A percentile compares a stretch with the other conserved stretches of the same genome.
phyloP scores from a whole-genome alignment of 371 early-diverging fungal genomes.

The Haplosporangium sp. region DNA sequence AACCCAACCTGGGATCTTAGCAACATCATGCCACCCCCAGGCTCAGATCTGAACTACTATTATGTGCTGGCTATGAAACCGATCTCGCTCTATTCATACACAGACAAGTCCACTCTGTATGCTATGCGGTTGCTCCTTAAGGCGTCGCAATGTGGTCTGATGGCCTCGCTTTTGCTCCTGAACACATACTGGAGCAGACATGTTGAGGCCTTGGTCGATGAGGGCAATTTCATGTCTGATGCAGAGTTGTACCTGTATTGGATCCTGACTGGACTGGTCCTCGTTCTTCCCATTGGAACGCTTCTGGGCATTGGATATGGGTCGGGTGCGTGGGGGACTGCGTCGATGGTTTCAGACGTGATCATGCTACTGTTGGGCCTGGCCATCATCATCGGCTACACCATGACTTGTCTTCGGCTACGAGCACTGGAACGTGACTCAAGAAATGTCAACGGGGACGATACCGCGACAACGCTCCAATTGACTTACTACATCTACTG shows the following conservation, averaged over 20 bases:
- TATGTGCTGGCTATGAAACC: constrained; percentile 39
- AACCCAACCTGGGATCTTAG: constrained; percentile 13
- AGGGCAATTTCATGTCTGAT: constrained; percentile 50
- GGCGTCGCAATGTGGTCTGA: constrained; percentile 23
- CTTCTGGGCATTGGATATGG: constrained; percentile 15
- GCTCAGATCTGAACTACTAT: constrained; percentile 1
- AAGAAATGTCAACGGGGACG: constrained; percentile 39
- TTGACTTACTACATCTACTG: constrained; percentile 43
- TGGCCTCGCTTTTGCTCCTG: constrained; percentile 34
- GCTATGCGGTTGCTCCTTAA: constrained; percentile 23
- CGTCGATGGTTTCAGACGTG: constrained; percentile 10
- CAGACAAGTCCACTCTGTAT: constrained; percentile 3
- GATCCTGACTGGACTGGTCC: constrained; percentile 13
- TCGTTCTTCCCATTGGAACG: constrained; percentile 15
- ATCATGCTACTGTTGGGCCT: constrained; percentile 18
- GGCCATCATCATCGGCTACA: constrained; percentile 25
- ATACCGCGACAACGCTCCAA: constrained; percentile 43
- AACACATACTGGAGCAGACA: constrained; percentile 53
- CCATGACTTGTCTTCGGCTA: constrained; percentile 30
- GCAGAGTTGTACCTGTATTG: constrained; percentile 42
- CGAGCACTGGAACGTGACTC: constrained; percentile 47
- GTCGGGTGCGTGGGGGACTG: constrained; percentile 1
- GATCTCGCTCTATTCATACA: constrained; percentile 12
- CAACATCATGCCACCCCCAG: not conserved
- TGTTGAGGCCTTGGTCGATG: constrained; percentile 47